Evolutionary conservation across 805 yeast species (phyloP).

Genomic region (Suhomyces prunicola): DNA sequence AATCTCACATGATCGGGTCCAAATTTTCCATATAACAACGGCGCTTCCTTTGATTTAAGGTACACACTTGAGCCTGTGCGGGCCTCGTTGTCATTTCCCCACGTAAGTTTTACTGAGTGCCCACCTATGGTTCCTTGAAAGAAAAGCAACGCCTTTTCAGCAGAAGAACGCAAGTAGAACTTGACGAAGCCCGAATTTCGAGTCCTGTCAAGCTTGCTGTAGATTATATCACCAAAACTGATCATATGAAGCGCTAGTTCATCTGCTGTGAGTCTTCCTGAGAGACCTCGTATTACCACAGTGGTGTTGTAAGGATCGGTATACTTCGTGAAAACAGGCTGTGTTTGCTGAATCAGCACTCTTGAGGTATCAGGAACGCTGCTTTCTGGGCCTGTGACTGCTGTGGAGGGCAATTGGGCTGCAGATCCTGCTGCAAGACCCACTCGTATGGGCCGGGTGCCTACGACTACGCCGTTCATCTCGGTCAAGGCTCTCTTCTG

Average conservation of each 20-base stretch:
- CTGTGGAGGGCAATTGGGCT: conserved; percentile 15
- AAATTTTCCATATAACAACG: conserved; percentile 17
- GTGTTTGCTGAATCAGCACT: conserved; percentile 37
- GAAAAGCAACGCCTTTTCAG: conserved; percentile 36
- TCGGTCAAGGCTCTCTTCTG: conserved; percentile 71
- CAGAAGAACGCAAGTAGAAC: conserved; percentile 30
- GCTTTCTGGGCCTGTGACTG: conserved; percentile 11
- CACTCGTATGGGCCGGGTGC: conserved; percentile 77
- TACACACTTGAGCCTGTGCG: not conserved
- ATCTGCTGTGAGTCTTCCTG: conserved; percentile 53
- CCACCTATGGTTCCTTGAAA: conserved; percentile 32
- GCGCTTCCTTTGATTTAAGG: conserved; percentile 10
- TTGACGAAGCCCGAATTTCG: conserved; percentile 22
- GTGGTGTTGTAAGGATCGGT: conserved; percentile 84
- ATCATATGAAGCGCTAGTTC: conserved; percentile 61
- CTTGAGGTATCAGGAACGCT: conserved; percentile 13
- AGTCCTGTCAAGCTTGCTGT: conserved; percentile 19
- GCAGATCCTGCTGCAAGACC: conserved; percentile 40
- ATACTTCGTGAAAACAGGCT: conserved; percentile 56
- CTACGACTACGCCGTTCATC: conserved; percentile 75
- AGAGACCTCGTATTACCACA: conserved; percentile 64
- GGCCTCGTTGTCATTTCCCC: conserved; percentile 27
- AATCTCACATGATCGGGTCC: conserved; percentile 11
- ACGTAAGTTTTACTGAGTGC: conserved; percentile 24
- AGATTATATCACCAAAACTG: conserved; percentile 55